Conservation (phyloP, 371 early-diverging fungal species). For the Circinella umbellata region DNA sequence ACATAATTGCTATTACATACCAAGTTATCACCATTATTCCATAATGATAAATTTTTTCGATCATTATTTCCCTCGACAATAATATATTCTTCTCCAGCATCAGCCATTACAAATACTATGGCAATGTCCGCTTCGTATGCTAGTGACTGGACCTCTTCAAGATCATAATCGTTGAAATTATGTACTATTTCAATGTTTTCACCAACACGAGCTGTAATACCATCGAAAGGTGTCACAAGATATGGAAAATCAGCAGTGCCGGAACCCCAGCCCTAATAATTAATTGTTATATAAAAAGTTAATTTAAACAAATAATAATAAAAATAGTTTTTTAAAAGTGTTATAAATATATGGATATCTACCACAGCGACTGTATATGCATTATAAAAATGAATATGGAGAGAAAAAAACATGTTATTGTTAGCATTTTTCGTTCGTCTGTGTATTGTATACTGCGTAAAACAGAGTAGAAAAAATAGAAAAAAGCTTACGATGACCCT, state of each 20-base stretch:
- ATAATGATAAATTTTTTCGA: constrained; percentile 59
- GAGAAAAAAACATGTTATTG: background rate
- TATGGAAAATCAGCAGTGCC: constrained; percentile 64
- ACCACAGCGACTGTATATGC: constrained; percentile 40
- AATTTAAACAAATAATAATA: too few relatives aligned
- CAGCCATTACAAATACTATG: constrained; percentile 60
- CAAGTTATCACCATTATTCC: constrained; percentile 64
- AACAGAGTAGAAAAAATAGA: constrained; percentile 24
- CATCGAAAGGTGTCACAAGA: constrained; percentile 45
- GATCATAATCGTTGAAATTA: constrained; percentile 44
- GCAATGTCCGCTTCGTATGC: constrained; percentile 57
- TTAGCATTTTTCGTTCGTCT: constrained; percentile 12
- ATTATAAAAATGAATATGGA: too few relatives aligned
- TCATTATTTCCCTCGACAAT: constrained; percentile 50
- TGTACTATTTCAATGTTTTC: constrained; percentile 30
- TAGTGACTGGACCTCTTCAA: constrained; percentile 29
- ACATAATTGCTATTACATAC: constrained; percentile 20
- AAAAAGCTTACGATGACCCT: constrained; percentile 58
- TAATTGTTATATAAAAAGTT: too few relatives aligned
- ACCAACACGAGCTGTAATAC: constrained; percentile 44
- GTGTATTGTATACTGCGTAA: too few relatives aligned
- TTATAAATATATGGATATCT: too few relatives aligned
- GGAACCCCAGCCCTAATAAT: constrained; percentile 59
- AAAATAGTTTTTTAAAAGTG: too few relatives aligned
- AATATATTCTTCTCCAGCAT: constrained; percentile 61